Evolutionary conservation across 2,329 filamentous ascomycete genomes (phyloP).

Genomic region (Diaporthe caulivora): DNA sequence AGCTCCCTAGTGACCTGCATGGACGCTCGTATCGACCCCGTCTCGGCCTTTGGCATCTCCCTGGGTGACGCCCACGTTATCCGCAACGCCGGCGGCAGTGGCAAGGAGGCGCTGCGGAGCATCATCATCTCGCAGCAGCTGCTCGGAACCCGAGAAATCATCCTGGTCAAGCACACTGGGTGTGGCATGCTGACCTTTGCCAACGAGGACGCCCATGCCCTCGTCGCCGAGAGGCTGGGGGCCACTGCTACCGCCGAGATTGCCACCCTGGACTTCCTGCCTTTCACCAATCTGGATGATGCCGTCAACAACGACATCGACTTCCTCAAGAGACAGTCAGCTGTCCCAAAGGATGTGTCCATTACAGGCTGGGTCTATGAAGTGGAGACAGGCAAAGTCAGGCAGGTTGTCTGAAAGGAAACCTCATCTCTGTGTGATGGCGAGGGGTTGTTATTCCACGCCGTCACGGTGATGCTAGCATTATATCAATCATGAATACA

Average conservation of each 20-base stretch:
- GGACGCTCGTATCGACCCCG: conserved; percentile 81
- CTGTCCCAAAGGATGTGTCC: conserved; percentile 69
- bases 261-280: conserved; percentile 67
- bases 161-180: conserved; percentile 80
- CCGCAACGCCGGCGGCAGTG: conserved; percentile 78
- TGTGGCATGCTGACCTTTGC: conserved; percentile 82
- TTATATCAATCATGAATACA: neutral
- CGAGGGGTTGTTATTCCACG: neutral
- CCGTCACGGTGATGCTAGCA: neutral
- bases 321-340: conserved; percentile 69
- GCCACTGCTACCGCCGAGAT: conserved; percentile 61
- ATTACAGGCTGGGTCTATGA: conserved; percentile 84
- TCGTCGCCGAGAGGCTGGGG: conserved; percentile 72
- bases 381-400: conserved; percentile 74
- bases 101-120: conserved; percentile 77
- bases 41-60: conserved; percentile 75
- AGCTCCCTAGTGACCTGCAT: conserved; percentile 76
- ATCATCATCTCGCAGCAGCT: conserved; percentile 85
- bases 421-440: no score
- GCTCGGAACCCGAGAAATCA: conserved; percentile 80
- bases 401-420: conserved; percentile 23
- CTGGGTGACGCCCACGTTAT: conserved; percentile 85
- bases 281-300: conserved; percentile 73
- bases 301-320: conserved; percentile 76
- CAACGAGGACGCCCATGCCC: conserved; percentile 65